phyloP scores from a whole-genome alignment of 257 asterid species.

The Solanum megistacrolobum region DNA sequence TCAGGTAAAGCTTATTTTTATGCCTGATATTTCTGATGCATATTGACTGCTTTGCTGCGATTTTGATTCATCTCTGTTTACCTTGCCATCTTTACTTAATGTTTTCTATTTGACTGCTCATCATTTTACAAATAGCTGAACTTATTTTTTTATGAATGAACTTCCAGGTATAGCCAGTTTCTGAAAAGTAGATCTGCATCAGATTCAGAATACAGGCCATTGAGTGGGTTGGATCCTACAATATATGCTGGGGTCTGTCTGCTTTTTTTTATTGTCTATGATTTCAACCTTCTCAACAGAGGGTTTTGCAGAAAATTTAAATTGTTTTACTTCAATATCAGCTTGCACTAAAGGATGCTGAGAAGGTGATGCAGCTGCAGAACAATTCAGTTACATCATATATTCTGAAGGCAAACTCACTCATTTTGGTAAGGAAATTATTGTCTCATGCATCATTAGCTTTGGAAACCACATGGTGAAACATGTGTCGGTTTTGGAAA shows the following conservation, averaged over 20 bases:
- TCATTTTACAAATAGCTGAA: background rate
- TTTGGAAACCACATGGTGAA: background rate
- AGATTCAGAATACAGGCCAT: conserved; percentile 70
- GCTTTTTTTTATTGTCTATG: background rate
- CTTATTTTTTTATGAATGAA: background rate
- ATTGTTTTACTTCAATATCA: conserved; percentile 15
- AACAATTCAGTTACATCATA: conserved; percentile 34
- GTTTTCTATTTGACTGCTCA: background rate
- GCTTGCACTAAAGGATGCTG: conserved; percentile 95
- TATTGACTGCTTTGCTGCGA: background rate
- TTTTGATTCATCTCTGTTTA: background rate
- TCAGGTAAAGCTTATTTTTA: conserved; percentile 33
- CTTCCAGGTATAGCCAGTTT: conserved; percentile 59
- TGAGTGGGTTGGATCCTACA: conserved; percentile 90
- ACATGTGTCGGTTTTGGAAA: conserved; percentile 1
- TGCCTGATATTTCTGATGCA: background rate
- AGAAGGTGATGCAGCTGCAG: conserved; percentile 56
- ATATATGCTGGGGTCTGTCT: conserved; percentile 77
- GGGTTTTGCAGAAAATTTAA: background rate
- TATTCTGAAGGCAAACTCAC: conserved; percentile 84
- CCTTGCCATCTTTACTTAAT: background rate
- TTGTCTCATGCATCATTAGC: background rate
- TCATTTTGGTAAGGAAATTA: conserved; percentile 57
- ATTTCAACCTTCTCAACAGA: background rate
- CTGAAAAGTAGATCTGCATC: conserved; percentile 68